Percentiles rank a stretch among this genome's conserved stretches.
Conservation (phyloP, 192 early-diverging fungal genomes). For the Glomus cerebriforme region DNA sequence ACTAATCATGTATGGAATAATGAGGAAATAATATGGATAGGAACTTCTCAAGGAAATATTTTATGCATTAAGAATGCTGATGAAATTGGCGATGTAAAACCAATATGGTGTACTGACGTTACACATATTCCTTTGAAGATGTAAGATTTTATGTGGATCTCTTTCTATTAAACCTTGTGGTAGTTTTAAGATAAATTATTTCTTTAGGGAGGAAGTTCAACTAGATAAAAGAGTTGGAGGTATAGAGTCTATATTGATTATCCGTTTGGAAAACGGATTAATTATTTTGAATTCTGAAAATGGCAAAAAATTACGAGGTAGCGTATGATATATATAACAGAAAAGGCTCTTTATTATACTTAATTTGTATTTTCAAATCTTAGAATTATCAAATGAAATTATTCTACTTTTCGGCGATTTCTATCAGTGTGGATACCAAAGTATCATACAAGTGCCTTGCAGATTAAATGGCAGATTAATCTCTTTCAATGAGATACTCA, state of each 20-base stretch:
- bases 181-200: not conserved
- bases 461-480: not conserved
- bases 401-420: not conserved
- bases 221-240: not conserved
- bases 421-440: not conserved
- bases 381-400: not conserved
- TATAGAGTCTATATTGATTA: constrained; percentile 5
- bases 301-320: constrained; percentile 14
- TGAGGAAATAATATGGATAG: constrained; percentile 8
- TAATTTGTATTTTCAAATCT: not conserved
- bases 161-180: not conserved
- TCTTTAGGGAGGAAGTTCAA: not conserved
- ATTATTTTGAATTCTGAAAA: constrained; percentile 4
- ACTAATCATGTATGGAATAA: not conserved
- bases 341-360: too few species aligned
- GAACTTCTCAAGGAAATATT: not conserved
- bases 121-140: not conserved
- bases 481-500: not conserved
- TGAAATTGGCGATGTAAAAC: not conserved
- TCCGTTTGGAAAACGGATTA: not conserved
- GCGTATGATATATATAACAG: too few species aligned
- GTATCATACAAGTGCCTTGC: not conserved
- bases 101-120: not conserved
- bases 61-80: not conserved
- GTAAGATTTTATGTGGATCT: not conserved